Percentiles rank a stretch among this genome's conserved stretches.
Conservation (phyloP, 2,329 filamentous ascomycete species). For the Colletotrichum camelliae region DNA sequence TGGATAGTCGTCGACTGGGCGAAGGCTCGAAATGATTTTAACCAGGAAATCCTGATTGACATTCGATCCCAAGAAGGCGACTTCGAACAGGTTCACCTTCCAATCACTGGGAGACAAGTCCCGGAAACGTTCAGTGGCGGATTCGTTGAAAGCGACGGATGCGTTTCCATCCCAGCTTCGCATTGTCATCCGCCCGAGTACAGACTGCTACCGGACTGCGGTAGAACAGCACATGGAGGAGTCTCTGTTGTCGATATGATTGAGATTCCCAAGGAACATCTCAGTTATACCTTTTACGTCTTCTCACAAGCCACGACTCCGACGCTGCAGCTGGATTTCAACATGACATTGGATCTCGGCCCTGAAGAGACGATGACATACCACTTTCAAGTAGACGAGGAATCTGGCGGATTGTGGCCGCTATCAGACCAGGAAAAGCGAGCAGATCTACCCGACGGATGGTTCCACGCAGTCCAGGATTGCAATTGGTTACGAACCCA, state of each 20-base stretch:
- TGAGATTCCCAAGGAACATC: slow-evolving; percentile 24
- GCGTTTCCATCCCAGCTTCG: slow-evolving; percentile 37
- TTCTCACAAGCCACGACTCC: slow-evolving; percentile 28
- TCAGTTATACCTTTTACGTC: slow-evolving; percentile 36
- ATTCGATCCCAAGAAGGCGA: slow-evolving; percentile 38
- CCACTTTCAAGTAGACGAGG: slow-evolving; percentile 52
- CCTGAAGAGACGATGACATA: slow-evolving; percentile 54
- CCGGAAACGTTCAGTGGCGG: slow-evolving; percentile 37
- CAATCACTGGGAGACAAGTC: slow-evolving; percentile 23
- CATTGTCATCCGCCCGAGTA: slow-evolving; percentile 23
- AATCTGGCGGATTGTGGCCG: slow-evolving; percentile 33
- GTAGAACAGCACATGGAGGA: slow-evolving; percentile 27
- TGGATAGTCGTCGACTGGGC: slow-evolving; percentile 37
- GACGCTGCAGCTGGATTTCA: slow-evolving; percentile 38
- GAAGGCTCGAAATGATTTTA: slow-evolving; percentile 40
- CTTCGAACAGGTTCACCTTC: slow-evolving; percentile 40
- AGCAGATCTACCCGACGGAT: slow-evolving; percentile 50
- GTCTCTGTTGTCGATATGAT: slow-evolving; percentile 23
- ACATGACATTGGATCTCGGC: slow-evolving; percentile 53
- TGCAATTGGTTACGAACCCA: slow-evolving; percentile 52
- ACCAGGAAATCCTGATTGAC: slow-evolving; percentile 46
- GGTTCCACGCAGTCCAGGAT: slow-evolving; percentile 54
- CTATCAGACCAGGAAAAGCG: slow-evolving; percentile 29
- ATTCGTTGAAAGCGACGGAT: slow-evolving; percentile 38
- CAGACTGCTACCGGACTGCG: slow-evolving; percentile 33